A percentile compares a stretch with the other conserved stretches of the same genome.
Conservation (phyloP, 2,329 filamentous ascomycete species). For the Neonectria magnoliae region DNA sequence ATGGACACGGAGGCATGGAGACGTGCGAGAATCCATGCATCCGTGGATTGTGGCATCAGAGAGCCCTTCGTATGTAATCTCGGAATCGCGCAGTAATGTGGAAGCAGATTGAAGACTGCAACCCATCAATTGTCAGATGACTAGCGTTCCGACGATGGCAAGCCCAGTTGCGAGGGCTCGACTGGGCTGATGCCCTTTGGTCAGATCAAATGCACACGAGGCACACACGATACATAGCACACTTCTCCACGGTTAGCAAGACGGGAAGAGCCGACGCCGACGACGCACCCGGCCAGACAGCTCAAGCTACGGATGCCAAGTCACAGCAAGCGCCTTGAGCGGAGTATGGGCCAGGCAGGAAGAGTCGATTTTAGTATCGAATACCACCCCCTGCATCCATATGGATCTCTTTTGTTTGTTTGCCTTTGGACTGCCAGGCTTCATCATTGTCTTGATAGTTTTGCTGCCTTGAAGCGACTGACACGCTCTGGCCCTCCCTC, state of each 20-base stretch:
- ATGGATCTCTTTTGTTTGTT: slow-evolving; percentile 18
- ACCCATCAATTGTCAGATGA: slow-evolving; percentile 62
- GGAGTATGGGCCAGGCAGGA: slow-evolving; percentile 34
- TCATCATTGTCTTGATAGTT: slow-evolving; percentile 63
- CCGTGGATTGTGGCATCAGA: slow-evolving; percentile 64
- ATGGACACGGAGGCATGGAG: slow-evolving; percentile 43
- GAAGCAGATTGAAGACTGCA: slow-evolving; percentile 65
- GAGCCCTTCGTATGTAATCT: slow-evolving; percentile 65
- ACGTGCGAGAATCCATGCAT: slow-evolving; percentile 30
- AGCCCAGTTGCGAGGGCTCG: background rate
- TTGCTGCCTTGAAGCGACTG: slow-evolving; percentile 79
- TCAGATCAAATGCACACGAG: background rate
- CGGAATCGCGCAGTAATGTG: slow-evolving; percentile 64
- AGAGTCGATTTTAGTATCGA: slow-evolving; percentile 45
- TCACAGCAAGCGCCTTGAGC: slow-evolving; percentile 32
- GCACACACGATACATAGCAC: slow-evolving; percentile 2
- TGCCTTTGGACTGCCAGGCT: slow-evolving; percentile 18
- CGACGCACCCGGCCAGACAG: slow-evolving; percentile 18
- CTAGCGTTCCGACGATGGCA: slow-evolving; percentile 39
- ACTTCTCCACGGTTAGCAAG: slow-evolving; percentile 10
- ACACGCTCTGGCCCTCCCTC: slow-evolving; percentile 71
- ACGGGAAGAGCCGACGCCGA: slow-evolving; percentile 1
- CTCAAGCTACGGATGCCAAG: slow-evolving; percentile 32
- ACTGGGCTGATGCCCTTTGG: background rate
- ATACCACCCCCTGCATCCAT: slow-evolving; percentile 30